These are phyloP conservation scores for Akanthomyces dipterigenus DNA, from an alignment of 2,329 filamentous ascomycete species.

Conservation along the genomic window DNA sequence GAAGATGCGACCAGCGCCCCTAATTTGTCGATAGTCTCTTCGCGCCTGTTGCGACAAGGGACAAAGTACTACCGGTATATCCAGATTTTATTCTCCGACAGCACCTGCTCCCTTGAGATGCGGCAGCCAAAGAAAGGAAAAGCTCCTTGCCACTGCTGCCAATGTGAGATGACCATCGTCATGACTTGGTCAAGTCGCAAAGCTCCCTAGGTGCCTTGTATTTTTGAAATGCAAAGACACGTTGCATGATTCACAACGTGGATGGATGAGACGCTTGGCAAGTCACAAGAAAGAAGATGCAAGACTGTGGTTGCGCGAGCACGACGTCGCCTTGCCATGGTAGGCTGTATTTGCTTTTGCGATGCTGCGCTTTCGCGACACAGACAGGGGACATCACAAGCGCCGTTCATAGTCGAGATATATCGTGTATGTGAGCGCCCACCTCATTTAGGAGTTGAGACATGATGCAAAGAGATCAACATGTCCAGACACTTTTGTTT, in stretches of 20 bases:
- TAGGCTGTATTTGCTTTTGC: not conserved
- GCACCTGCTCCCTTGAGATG: not conserved
- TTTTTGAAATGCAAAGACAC: not conserved
- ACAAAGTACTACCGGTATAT: not conserved
- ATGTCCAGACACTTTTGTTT: too few relatives aligned
- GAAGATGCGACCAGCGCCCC: not conserved
- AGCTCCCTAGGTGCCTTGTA: not conserved
- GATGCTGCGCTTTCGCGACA: not conserved
- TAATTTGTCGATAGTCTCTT: not conserved
- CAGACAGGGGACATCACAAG: not conserved
- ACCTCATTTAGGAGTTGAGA: not conserved
- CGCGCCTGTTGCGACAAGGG: not conserved
- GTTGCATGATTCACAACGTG: not conserved
- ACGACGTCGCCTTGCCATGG: not conserved
- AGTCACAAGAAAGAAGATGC: not conserved
- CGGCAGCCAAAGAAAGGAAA: too few relatives aligned
- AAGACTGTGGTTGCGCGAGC: not conserved
- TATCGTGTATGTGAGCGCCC: too few relatives aligned
- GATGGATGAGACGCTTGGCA: not conserved
- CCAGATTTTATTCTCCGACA: not conserved
- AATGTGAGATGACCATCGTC: not conserved
- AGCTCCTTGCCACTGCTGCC: too few relatives aligned
- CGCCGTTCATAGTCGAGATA: not conserved
- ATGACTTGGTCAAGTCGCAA: not conserved
- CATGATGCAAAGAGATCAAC: not conserved